Conservation (phyloP, 2,329 filamentous ascomycete genomes). For the Podosphaera xanthii region DNA sequence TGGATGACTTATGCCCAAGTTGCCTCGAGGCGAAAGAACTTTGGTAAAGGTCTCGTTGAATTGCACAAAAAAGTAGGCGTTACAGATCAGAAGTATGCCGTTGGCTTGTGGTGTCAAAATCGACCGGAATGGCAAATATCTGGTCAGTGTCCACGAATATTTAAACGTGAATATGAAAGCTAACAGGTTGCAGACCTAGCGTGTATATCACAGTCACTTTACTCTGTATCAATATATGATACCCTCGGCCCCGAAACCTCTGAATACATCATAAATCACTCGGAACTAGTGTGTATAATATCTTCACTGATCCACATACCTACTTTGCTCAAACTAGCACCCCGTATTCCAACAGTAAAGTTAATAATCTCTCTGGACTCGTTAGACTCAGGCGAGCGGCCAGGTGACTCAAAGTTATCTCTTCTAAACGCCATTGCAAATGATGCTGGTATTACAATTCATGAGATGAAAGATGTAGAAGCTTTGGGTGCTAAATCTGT, state of each 20-base stretch:
- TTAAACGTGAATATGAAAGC: neutral
- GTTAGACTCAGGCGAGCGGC: constrained; percentile 54
- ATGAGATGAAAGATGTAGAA: constrained; percentile 64
- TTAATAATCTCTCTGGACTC: constrained; percentile 72
- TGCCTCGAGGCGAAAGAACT: constrained; percentile 55
- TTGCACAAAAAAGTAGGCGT: constrained; percentile 54
- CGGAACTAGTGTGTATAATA: constrained; percentile 50
- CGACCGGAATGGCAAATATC: constrained; percentile 75
- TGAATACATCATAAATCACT: constrained; percentile 90
- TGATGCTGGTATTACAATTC: constrained; percentile 53
- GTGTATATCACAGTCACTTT: constrained; percentile 69
- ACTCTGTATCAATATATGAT: constrained; percentile 84
- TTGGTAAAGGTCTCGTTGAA: constrained; percentile 69
- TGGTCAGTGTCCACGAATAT: constrained; percentile 23
- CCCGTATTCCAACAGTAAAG: constrained; percentile 61
- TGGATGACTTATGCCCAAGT: constrained; percentile 71
- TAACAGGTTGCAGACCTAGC: constrained; percentile 43
- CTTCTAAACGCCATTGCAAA: constrained; percentile 54
- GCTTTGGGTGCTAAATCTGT: constrained; percentile 50
- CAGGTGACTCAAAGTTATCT: constrained; percentile 55
- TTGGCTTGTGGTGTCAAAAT: constrained; percentile 75
- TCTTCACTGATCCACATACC: constrained; percentile 65
- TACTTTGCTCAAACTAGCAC: constrained; percentile 52
- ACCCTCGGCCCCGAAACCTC: constrained; percentile 78
- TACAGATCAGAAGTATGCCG: constrained; percentile 40